Conservation (phyloP, 2,329 filamentous ascomycete species). For the Cercospora beticola region DNA sequence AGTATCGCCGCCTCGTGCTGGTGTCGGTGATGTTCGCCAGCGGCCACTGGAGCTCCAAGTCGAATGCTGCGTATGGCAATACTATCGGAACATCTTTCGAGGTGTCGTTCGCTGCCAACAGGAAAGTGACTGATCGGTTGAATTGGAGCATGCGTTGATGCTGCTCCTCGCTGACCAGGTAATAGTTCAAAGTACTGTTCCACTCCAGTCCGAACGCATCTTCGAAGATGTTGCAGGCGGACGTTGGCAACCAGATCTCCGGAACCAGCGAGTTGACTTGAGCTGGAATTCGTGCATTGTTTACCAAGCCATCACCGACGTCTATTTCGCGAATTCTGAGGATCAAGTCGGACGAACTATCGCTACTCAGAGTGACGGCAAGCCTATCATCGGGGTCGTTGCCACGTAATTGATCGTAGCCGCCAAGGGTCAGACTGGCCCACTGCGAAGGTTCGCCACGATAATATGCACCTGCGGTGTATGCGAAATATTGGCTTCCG, state of each 20-base stretch:
- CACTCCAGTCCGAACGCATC: slow-evolving; percentile 43
- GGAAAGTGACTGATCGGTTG: slow-evolving; percentile 40
- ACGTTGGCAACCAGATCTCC: slow-evolving; percentile 43
- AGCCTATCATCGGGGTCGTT: too few species aligned
- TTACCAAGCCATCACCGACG: too few species aligned
- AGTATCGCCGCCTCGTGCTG: slow-evolving; percentile 38
- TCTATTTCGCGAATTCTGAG: too few species aligned
- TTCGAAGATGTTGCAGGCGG: slow-evolving; percentile 43
- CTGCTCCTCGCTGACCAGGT: slow-evolving; percentile 42
- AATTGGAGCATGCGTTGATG: slow-evolving; percentile 24
- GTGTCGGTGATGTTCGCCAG: slow-evolving; percentile 34
- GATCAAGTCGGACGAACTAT: slow-evolving; percentile 27
- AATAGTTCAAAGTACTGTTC: slow-evolving; percentile 39
- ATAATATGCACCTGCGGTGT: slow-evolving; percentile 42
- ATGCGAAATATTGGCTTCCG: slow-evolving; percentile 40
- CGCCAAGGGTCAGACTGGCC: slow-evolving; percentile 39
- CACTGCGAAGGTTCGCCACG: slow-evolving; percentile 2
- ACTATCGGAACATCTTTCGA: too few species aligned
- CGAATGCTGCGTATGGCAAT: slow-evolving; percentile 36
- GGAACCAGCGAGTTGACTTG: slow-evolving; percentile 44
- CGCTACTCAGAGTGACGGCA: too few species aligned
- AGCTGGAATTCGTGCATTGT: too few species aligned
- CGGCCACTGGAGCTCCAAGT: slow-evolving; percentile 27
- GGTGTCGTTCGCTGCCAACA: slow-evolving; percentile 7
- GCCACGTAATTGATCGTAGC: slow-evolving; percentile 45